phyloP scores from a whole-genome alignment of 2,329 filamentous ascomycete genomes.

The Grosmannia penicillata region DNA sequence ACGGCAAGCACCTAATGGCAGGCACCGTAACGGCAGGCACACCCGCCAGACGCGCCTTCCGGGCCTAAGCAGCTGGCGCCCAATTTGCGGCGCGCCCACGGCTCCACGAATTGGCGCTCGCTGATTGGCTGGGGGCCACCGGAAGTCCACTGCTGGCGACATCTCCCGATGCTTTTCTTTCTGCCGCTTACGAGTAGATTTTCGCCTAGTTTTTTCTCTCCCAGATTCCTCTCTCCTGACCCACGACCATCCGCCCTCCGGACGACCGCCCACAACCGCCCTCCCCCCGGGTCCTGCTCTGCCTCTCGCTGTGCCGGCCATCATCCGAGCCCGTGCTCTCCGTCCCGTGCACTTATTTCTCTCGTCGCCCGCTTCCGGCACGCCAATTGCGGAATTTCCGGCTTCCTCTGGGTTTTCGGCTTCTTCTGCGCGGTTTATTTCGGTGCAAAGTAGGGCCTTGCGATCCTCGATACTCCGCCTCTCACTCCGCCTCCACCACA shows the following conservation, averaged over 20 bases:
- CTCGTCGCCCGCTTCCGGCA: background rate
- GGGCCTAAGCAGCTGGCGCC: background rate
- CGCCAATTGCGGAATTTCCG: background rate
- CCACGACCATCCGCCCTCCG: background rate
- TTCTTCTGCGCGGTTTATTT: constrained; percentile 1
- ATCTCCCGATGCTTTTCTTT: constrained; percentile 20
- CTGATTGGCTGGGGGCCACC: constrained; percentile 12
- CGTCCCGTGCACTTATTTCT: too few species aligned
- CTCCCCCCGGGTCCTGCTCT: background rate
- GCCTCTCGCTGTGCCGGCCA: too few species aligned
- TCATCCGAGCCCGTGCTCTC: too few species aligned
- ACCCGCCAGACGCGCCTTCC: too few species aligned
- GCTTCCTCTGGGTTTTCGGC: background rate
- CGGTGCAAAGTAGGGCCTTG: too few species aligned
- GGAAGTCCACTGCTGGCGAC: constrained; percentile 12
- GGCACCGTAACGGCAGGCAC: too few species aligned
- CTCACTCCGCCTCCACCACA: constrained; percentile 2
- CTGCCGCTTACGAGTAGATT: constrained; percentile 3
- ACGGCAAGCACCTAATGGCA: too few species aligned
- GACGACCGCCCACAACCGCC: background rate
- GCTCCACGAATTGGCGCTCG: constrained; percentile 9
- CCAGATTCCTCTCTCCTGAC: background rate
- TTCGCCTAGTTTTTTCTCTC: background rate
- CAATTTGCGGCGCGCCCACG: background rate
- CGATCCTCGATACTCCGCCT: background rate